phyloP scores from a whole-genome alignment of 768 basidiomycete genomes.

The Suillus alpinus region DNA sequence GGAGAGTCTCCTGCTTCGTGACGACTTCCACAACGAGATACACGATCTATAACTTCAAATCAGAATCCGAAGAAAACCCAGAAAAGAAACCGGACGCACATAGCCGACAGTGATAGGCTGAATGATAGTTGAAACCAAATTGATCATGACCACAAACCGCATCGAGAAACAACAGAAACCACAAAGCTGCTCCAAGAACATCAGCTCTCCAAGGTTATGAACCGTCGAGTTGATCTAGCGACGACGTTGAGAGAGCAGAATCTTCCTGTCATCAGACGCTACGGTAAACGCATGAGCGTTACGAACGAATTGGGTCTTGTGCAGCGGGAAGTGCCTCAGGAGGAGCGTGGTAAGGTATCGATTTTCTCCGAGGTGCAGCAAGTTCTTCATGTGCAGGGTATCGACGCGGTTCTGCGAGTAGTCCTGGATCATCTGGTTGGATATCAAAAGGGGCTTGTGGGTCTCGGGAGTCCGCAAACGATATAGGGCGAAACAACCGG shows the following conservation, averaged over 20 bases:
- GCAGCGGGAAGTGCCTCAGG: slow-evolving; percentile 90
- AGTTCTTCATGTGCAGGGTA: slow-evolving; percentile 98
- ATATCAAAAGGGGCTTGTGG: slow-evolving; percentile 91
- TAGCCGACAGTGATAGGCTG: slow-evolving; percentile 88
- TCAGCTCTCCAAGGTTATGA: slow-evolving; percentile 91
- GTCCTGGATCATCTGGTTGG: slow-evolving; percentile 85
- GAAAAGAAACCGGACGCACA: slow-evolving; percentile 45
- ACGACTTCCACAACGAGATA: slow-evolving; percentile 84
- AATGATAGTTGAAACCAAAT: slow-evolving; percentile 82
- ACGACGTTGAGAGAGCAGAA: slow-evolving; percentile 92
- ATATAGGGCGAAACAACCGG: slow-evolving; percentile 98
- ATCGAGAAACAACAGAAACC: slow-evolving; percentile 99
- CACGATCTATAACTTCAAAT: slow-evolving; percentile 54
- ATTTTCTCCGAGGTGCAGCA: slow-evolving; percentile 97
- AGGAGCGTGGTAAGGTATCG: slow-evolving; percentile 95
- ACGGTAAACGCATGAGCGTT: slow-evolving; percentile 94
- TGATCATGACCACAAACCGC: slow-evolving; percentile 97
- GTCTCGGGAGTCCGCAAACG: slow-evolving; percentile 92
- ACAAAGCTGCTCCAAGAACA: slow-evolving; percentile 88
- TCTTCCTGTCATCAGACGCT: slow-evolving; percentile 93
- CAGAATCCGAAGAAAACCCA: neutral
- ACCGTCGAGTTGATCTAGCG: slow-evolving; percentile 99
- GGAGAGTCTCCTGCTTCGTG: slow-evolving; percentile 64
- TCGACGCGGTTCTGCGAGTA: slow-evolving; percentile 97
- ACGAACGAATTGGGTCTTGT: slow-evolving; percentile 94